Conservation (phyloP, 805 yeast genomes). For the Brettanomyces custersianus region DNA sequence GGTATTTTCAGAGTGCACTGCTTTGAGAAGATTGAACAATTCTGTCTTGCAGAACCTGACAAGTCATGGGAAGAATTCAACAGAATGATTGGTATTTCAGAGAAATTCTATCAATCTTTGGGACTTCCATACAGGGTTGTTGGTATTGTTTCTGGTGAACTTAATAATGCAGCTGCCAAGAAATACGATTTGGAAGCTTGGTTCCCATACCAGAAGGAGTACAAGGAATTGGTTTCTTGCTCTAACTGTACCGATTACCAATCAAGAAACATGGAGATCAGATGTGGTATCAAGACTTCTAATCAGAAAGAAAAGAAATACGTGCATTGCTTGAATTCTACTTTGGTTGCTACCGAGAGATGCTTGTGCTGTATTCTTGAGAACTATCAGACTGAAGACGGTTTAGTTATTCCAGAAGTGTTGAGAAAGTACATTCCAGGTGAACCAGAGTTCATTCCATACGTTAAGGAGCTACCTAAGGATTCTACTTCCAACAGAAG, state of each 20-base stretch:
- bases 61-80: slow-evolving; percentile 97
- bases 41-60: slow-evolving; percentile 92
- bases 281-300: slow-evolving; percentile 96
- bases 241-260: slow-evolving; percentile 99
- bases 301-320: slow-evolving; percentile 94
- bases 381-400: slow-evolving; percentile 96
- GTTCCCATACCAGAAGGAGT: slow-evolving; percentile 99
- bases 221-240: slow-evolving; percentile 96
- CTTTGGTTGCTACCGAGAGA: slow-evolving; percentile 96
- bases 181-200: slow-evolving; percentile 98
- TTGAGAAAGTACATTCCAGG: slow-evolving; percentile 96
- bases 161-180: slow-evolving; percentile 98
- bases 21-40: slow-evolving; percentile 97
- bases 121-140: slow-evolving; percentile 95
- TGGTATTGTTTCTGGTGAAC: slow-evolving; percentile 96
- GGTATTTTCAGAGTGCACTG: slow-evolving; percentile 99
- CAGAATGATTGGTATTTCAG: slow-evolving; percentile 84
- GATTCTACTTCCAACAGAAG: slow-evolving; percentile 81
- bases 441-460: slow-evolving; percentile 95
- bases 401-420: slow-evolving; percentile 88
- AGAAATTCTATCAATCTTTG: slow-evolving; percentile 86
- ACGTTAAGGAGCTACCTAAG: slow-evolving; percentile 83
- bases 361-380: slow-evolving; percentile 95
- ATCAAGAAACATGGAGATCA: slow-evolving; percentile 95
- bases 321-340: slow-evolving; percentile 96